phyloP scores from a whole-genome alignment of 2,329 filamentous ascomycete genomes.

The Pyrenophora seminiperda region DNA sequence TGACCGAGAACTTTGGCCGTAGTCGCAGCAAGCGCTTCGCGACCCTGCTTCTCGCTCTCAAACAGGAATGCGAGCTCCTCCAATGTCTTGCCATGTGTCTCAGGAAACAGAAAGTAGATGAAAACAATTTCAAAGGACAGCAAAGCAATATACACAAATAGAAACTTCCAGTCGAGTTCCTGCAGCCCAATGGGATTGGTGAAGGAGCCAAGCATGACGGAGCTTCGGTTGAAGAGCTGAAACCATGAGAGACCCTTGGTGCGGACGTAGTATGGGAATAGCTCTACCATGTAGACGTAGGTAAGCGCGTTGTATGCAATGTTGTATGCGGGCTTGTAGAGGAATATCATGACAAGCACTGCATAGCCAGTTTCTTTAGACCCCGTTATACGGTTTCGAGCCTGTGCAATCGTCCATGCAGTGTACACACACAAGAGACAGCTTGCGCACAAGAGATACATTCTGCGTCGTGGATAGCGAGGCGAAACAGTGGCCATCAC shows the following conservation, averaged over 20 bases:
- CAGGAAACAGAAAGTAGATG: slow-evolving; percentile 45
- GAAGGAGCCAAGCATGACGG: slow-evolving; percentile 65
- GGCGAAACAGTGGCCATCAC: slow-evolving; percentile 61
- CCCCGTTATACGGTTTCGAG: slow-evolving; percentile 57
- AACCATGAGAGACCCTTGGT: slow-evolving; percentile 60
- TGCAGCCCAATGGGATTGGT: slow-evolving; percentile 68
- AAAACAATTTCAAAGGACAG: slow-evolving; percentile 42
- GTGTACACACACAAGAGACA: slow-evolving; percentile 45
- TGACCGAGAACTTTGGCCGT: slow-evolving; percentile 29
- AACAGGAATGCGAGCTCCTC: slow-evolving; percentile 45
- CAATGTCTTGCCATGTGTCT: slow-evolving; percentile 42
- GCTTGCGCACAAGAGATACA: slow-evolving; percentile 57
- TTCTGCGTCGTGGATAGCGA: slow-evolving; percentile 59
- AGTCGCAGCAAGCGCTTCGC: slow-evolving; percentile 25
- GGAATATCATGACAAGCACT: slow-evolving; percentile 58
- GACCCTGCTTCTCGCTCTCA: slow-evolving; percentile 34
- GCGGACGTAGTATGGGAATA: slow-evolving; percentile 57
- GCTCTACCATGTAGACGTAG: slow-evolving; percentile 59
- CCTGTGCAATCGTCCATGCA: slow-evolving; percentile 50
- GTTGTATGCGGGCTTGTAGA: slow-evolving; percentile 60
- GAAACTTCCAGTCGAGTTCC: slow-evolving; percentile 65
- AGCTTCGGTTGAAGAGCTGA: slow-evolving; percentile 66
- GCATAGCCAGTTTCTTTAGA: slow-evolving; percentile 46
- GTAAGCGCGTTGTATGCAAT: slow-evolving; percentile 64
- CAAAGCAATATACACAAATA: slow-evolving; percentile 61